Conservation (phyloP, 75 land plant genomes). For the Isoetes taiwanensis region DNA sequence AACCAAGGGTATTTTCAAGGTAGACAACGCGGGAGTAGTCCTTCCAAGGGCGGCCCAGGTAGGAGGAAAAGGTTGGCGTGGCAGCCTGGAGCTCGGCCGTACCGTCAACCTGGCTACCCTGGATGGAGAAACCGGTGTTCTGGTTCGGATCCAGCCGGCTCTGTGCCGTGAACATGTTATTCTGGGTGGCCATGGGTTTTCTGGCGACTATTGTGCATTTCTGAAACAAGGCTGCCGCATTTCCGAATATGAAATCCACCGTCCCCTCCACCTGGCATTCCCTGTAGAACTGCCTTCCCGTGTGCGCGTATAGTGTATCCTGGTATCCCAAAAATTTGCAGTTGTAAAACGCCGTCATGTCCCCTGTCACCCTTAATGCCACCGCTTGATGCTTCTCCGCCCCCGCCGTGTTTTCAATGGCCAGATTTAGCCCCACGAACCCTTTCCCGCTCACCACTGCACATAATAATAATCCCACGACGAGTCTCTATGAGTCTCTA, state of each 20-base stretch:
- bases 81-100: neutral
- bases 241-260: constrained; percentile 10
- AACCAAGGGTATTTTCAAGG: no score
- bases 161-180: constrained; percentile 10
- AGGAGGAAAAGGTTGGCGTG: neutral
- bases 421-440: constrained; percentile 5
- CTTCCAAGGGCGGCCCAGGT: constrained; percentile 12
- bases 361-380: constrained; percentile 12
- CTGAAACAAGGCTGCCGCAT: constrained; percentile 10
- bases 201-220: constrained; percentile 4
- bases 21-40: constrained; percentile 5
- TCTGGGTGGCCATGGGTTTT: neutral
- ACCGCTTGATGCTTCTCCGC: constrained; percentile 11
- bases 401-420: constrained; percentile 9
- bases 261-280: constrained; percentile 1
- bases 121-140: constrained; percentile 8
- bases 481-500: no score
- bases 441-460: constrained; percentile 4
- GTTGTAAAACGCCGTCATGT: constrained; percentile 10
- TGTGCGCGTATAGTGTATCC: constrained; percentile 13
- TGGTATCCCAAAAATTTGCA: constrained; percentile 10
- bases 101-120: neutral
- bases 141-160: constrained; percentile 6
- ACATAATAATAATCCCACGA: no score
- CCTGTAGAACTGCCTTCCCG: constrained; percentile 1